Percentiles rank a stretch among this genome's conserved stretches.
These are phyloP conservation scores for Aphanoascus verrucosus DNA, from an alignment of 2,329 filamentous ascomycete genomes.

Conservation along the genomic window DNA sequence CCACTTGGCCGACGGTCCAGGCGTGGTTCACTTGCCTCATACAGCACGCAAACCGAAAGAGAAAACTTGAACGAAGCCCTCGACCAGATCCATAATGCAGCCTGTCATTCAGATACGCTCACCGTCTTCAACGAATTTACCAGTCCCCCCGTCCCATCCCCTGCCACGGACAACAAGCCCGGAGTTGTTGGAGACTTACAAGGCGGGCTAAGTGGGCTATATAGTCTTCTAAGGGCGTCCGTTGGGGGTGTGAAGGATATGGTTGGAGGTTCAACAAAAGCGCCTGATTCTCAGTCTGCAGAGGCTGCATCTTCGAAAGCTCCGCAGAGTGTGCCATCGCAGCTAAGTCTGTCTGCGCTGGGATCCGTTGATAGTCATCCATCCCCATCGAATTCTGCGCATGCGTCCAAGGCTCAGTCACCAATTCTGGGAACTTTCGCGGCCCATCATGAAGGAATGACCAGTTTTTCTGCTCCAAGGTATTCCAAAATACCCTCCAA, in stretches of 20 bases:
- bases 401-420: conserved; percentile 31
- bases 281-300: conserved; percentile 21
- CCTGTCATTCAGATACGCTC: conserved; percentile 71
- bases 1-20: conserved; percentile 33
- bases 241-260: conserved; percentile 59
- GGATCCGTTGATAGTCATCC: conserved; percentile 17
- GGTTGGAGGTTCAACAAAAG: conserved; percentile 27
- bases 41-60: conserved; percentile 51
- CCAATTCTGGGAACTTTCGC: conserved; percentile 27
- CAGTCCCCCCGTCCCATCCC: conserved; percentile 48
- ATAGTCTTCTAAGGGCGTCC: conserved; percentile 71
- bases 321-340: conserved; percentile 22
- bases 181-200: conserved; percentile 63
- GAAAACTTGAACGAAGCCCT: conserved; percentile 67
- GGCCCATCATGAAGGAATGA: conserved; percentile 22
- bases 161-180: conserved; percentile 55
- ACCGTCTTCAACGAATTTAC: conserved; percentile 94
- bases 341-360: conserved; percentile 18
- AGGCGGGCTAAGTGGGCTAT: conserved; percentile 78
- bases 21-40: conserved; percentile 42
- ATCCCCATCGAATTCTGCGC: conserved; percentile 22
- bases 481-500: conserved; percentile 34
- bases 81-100: conserved; percentile 77
- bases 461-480: conserved; percentile 21
- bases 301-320: conserved; percentile 23